Percentiles rank a stretch among this genome's conserved stretches.
Evolutionary conservation across 495 filamentous ascomycete species (phyloP).

Genomic region (Tuber aestivum): DNA sequence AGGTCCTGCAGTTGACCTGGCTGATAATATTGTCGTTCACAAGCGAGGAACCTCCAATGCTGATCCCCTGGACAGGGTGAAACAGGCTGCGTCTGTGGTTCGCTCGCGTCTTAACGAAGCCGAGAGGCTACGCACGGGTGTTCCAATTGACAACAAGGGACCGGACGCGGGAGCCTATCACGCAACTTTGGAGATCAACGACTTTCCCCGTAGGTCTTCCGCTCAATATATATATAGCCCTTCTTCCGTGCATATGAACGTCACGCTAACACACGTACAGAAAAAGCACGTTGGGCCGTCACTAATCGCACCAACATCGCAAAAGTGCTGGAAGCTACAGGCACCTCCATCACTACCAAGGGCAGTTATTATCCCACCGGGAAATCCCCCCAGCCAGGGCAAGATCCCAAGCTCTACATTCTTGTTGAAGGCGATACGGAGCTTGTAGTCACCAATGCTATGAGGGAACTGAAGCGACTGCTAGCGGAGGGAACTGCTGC

Average conservation of each 20-base stretch:
- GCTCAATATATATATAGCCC: neutral
- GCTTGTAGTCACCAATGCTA: conserved; percentile 80
- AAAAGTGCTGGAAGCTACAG: conserved; percentile 91
- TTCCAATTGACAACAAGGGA: conserved; percentile 97
- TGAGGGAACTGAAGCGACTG: conserved; percentile 81
- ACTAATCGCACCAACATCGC: conserved; percentile 98
- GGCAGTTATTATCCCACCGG: conserved; percentile 80
- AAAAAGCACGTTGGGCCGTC: conserved; percentile 97
- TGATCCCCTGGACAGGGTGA: conserved; percentile 72
- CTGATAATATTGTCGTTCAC: conserved; percentile 74
- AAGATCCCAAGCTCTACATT: conserved; percentile 88
- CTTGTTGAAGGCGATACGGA: conserved; percentile 97
- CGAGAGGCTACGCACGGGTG: conserved; percentile 78
- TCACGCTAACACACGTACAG: conserved; percentile 44
- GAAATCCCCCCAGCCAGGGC: conserved; percentile 67
- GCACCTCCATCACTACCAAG: conserved; percentile 95
- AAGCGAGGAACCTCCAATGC: conserved; percentile 53
- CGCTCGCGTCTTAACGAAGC: conserved; percentile 78
- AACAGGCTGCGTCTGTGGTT: conserved; percentile 76
- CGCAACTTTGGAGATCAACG: conserved; percentile 96
- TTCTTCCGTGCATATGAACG: neutral
- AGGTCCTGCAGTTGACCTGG: conserved; percentile 44
- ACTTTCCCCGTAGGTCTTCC: conserved; percentile 73
- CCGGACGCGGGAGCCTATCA: conserved; percentile 97
- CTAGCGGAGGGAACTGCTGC: conserved; percentile 90